Evolutionary conservation across 176 grass and related monocot genomes (phyloP).

Genomic region (Thalia dealbata): DNA sequence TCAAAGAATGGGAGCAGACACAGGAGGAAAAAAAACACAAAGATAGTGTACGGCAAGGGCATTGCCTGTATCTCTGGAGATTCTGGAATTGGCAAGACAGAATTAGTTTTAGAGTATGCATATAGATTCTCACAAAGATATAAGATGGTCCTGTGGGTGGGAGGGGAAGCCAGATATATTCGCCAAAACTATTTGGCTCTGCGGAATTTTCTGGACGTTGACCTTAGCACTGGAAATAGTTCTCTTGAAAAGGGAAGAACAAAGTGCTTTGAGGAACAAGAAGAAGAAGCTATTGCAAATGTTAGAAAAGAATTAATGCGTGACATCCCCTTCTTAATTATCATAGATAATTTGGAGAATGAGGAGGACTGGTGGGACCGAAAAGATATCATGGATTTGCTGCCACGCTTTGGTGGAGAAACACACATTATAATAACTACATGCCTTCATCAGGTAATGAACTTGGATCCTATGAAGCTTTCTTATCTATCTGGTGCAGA

Average conservation of each 20-base stretch:
- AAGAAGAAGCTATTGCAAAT: constrained; percentile 76
- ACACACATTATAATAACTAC: constrained; percentile 95
- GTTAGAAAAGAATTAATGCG: constrained; percentile 71
- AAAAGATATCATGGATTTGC: constrained; percentile 58
- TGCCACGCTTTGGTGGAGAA: constrained; percentile 78
- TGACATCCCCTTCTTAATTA: constrained; percentile 81
- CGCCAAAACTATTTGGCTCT: constrained; percentile 82
- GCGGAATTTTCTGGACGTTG: constrained; percentile 55
- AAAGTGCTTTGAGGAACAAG: constrained; percentile 90
- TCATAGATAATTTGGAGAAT: constrained; percentile 92
- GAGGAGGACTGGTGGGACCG: constrained; percentile 98
- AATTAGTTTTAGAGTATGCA: constrained; percentile 87
- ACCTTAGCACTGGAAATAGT: constrained; percentile 43
- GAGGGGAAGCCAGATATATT: constrained; percentile 79
- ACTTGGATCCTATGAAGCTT: constrained; percentile 92
- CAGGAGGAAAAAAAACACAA: constrained; percentile 55
- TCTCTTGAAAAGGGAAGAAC: constrained; percentile 67
- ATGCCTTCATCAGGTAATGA: constrained; percentile 54
- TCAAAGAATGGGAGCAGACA: constrained; percentile 37
- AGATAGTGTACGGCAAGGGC: constrained; percentile 94
- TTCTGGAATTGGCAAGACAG: constrained; percentile 92
- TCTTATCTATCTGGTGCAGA: constrained; percentile 86
- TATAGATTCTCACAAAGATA: constrained; percentile 82
- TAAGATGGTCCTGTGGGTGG: constrained; percentile 91
- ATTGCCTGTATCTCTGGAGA: constrained; percentile 94